Percentiles rank a stretch among this genome's conserved stretches.
These are phyloP conservation scores for Senna siamea DNA, from an alignment of 306 rosid genomes.

Conservation along the genomic window DNA sequence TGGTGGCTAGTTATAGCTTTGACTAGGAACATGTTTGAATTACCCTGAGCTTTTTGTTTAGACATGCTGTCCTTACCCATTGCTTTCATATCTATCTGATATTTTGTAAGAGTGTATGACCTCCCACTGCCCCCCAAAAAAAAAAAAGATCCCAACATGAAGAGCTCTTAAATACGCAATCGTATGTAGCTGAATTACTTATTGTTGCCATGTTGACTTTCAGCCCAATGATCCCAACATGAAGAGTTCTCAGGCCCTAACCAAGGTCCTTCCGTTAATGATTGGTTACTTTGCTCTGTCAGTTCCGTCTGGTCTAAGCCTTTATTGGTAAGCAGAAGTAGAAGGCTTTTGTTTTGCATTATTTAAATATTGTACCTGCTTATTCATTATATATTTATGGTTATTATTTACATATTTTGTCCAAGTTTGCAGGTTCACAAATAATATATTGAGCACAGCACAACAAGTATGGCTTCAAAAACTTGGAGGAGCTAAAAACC, in stretches of 20 bases:
- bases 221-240: conserved; percentile 86
- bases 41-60: conserved; percentile 21
- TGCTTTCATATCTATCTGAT: conserved; percentile 14
- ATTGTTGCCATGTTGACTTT: conserved; percentile 33
- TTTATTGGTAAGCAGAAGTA: conserved; percentile 77
- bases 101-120: background rate
- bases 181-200: background rate
- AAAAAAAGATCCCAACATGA: background rate
- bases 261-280: conserved; percentile 87
- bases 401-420: conserved; percentile 36
- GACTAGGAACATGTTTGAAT: conserved; percentile 4
- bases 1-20: conserved; percentile 23
- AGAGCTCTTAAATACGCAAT: too few relatives aligned
- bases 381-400: background rate
- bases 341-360: conserved; percentile 34
- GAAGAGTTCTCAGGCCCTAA: conserved; percentile 86
- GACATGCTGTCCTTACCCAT: conserved; percentile 17
- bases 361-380: conserved; percentile 13
- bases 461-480: conserved; percentile 98
- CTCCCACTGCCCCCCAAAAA: background rate
- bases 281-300: conserved; percentile 97
- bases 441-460: conserved; percentile 90
- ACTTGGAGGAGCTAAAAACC: conserved; percentile 83
- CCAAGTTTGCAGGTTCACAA: conserved; percentile 74
- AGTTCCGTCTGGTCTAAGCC: conserved; percentile 99